Base-by-base conservation (phyloP, 169 alveolate genomes). In the Eimeria maxima region DNA sequence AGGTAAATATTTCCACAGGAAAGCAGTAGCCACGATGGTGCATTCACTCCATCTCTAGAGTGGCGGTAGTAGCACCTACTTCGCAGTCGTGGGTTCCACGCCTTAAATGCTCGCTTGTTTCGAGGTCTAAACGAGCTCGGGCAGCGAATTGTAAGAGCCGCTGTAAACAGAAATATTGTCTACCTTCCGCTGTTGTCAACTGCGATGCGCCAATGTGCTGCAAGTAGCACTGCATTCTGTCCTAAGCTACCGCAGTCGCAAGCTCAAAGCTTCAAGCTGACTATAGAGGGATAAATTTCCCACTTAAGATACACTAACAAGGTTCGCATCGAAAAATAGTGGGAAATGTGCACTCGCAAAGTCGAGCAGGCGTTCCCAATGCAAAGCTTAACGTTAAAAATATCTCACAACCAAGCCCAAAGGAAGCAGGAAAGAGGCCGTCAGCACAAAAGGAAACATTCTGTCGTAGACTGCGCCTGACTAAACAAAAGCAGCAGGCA, bases 341-440 rank as follows among this genome's bases (percentile, higher is more conserved):
- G 81, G 81, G 42, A 27, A 71, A 27, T 27, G 47, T 38, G 81
- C 81, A 10, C 27, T 24, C 8, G 27, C 81, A 4, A 8, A 38
- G n/a, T 29, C 13, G 24, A 13, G 16, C 22, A 14, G 16, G 50
- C 53, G n/a, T 71, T 33, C 50, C 81, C 81, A 10, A 8, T 71
- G 3, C 53, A 33, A 50, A 24, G n/a, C 50, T 29, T 10, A 33
- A 18, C 13, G 47, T 24, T 33, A 83, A 33, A 83, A 83, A 33
- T 83, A 83, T 38, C 57, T 83, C 27, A 57, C 20, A 38, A 83
- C 27, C 33, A 47, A 13, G 20, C 91, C 60, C 91, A 83, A 83
- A 2, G 91, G 91, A n/a, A 83, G 53, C 91, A 83, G 47, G 73
- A 83, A 83, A 27, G 91, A 8, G 91, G 76, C 91, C 8, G 91